Evolutionary conservation across 306 rosid genomes (phyloP).

Genomic region (Heteromeles arbutifolia): DNA sequence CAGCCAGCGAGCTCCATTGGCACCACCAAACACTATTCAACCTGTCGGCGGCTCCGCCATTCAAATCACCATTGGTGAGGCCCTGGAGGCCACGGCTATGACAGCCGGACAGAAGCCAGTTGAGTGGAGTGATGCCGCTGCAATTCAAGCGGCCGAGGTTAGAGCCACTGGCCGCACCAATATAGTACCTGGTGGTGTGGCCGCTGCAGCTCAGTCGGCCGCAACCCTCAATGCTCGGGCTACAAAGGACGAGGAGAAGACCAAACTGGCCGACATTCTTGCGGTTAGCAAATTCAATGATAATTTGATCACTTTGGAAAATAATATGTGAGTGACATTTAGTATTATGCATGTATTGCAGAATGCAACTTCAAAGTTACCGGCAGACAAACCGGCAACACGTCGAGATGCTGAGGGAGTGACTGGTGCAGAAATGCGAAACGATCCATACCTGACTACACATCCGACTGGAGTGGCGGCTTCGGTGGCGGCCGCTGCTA

Average conservation of each 20-base stretch:
- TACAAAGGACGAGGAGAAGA: conserved; percentile 40
- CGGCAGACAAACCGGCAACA: conserved; percentile 48
- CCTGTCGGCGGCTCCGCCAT: neutral
- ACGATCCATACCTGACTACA: conserved; percentile 54
- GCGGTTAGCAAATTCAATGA: conserved; percentile 4
- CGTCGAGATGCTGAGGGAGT: conserved; percentile 63
- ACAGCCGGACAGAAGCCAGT: conserved; percentile 50
- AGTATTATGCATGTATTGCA: neutral
- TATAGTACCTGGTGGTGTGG: conserved; percentile 61
- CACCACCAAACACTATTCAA: conserved; percentile 14
- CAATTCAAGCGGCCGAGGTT: conserved; percentile 73
- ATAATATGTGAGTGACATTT: neutral
- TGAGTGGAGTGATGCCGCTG: conserved; percentile 61
- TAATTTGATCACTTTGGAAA: neutral
- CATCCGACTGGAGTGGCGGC: conserved; percentile 66
- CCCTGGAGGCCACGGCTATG: conserved; percentile 56
- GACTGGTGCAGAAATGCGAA: conserved; percentile 64
- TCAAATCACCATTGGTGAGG: conserved; percentile 68
- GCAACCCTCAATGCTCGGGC: conserved; percentile 54
- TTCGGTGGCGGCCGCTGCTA: conserved; percentile 62
- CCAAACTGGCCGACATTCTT: conserved; percentile 55
- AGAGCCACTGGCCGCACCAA: conserved; percentile 59
- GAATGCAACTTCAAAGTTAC: conserved; percentile 51
- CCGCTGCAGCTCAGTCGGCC: conserved; percentile 64
- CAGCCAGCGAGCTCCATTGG: conserved; percentile 24